Conservation (phyloP, 2,329 filamentous ascomycete species). For the Balansia obtecta region DNA sequence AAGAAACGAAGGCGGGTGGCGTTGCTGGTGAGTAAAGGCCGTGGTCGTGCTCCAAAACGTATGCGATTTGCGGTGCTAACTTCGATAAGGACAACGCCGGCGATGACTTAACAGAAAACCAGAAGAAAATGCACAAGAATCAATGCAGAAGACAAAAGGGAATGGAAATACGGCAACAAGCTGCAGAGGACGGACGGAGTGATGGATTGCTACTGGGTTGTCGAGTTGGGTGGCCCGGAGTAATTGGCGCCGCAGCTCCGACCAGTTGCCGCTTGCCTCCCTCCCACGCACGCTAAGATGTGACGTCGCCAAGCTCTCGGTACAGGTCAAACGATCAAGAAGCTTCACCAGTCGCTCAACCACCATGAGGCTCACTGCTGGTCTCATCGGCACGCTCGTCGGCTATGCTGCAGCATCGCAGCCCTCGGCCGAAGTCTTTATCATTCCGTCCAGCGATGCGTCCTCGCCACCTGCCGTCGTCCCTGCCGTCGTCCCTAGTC, state of each 20-base stretch:
- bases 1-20: not conserved
- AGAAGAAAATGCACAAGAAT: not conserved
- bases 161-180: not conserved
- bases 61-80: not conserved
- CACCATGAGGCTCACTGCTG: slow-evolving; percentile 32
- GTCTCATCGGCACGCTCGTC: slow-evolving; percentile 25
- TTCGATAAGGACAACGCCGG: not conserved
- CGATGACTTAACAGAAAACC: not conserved
- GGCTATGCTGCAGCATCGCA: slow-evolving; percentile 26
- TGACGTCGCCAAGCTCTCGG: slow-evolving; percentile 17
- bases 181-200: too few relatives aligned
- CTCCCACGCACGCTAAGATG: not conserved
- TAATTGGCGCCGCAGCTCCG: slow-evolving; percentile 8
- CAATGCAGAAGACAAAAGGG: not conserved
- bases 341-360: slow-evolving; percentile 19
- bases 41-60: not conserved
- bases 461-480: slow-evolving; percentile 30
- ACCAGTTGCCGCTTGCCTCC: not conserved
- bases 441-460: slow-evolving; percentile 27
- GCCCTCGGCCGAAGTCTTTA: slow-evolving; percentile 39
- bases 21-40: not conserved
- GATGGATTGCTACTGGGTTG: too few relatives aligned
- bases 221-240: slow-evolving; percentile 1
- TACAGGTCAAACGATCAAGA: slow-evolving; percentile 14
- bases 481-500: slow-evolving; percentile 35